A percentile compares a stretch with the other conserved stretches of the same genome.
Evolutionary conservation across 345 rosid genomes (phyloP).

Genomic region (Nasturtium officinale): DNA sequence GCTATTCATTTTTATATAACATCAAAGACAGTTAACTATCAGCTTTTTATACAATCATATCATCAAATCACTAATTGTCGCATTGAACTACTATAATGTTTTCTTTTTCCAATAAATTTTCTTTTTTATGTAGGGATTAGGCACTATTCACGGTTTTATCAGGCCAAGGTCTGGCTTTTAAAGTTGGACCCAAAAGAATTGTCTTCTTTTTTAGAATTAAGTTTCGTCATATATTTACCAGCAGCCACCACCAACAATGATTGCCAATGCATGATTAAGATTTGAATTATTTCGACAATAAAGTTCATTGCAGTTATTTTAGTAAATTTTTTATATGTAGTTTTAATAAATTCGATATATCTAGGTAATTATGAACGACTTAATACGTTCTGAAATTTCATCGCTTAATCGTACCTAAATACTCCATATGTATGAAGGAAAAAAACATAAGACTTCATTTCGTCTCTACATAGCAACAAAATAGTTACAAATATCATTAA

Average conservation of each 20-base stretch:
- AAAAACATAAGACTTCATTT: too few species aligned
- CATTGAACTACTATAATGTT: not conserved
- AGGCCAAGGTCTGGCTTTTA: not conserved
- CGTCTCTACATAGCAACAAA: too few species aligned
- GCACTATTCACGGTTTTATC: slow-evolving; percentile 9
- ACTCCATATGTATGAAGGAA: too few species aligned
- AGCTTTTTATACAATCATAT: not conserved
- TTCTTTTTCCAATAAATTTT: not conserved
- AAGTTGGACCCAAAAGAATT: not conserved
- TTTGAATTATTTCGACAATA: not conserved
- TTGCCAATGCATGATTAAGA: not conserved
- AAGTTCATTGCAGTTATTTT: not conserved
- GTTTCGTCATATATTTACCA: not conserved
- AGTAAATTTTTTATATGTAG: too few species aligned
- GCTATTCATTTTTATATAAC: not conserved
- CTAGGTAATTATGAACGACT: too few species aligned
- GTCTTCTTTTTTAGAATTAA: not conserved
- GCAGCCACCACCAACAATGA: not conserved
- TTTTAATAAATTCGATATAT: not conserved
- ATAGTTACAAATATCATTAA: too few species aligned
- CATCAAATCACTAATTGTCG: not conserved
- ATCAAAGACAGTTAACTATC: not conserved
- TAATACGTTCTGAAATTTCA: too few species aligned
- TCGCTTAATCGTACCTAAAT: too few species aligned
- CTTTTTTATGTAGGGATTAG: not conserved